Evolutionary conservation across 169 alveolate genomes (phyloP).

Genomic region (Ichthyophthirius multifiliis): DNA sequence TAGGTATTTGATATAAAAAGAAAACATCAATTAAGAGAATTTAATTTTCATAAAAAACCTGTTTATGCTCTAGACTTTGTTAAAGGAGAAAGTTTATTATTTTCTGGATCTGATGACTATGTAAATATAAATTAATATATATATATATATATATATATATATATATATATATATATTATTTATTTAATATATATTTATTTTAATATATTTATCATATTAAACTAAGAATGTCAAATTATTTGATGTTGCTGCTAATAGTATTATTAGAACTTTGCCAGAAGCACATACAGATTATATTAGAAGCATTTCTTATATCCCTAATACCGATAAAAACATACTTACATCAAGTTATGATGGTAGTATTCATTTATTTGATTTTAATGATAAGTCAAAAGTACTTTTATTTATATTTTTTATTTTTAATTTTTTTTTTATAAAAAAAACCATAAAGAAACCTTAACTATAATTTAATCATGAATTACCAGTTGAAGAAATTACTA

Average conservation of each 20-base stretch:
- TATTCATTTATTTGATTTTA: constrained; percentile 1
- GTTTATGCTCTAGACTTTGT: not conserved
- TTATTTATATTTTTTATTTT: not conserved
- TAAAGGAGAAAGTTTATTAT: not conserved
- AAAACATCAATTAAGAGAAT: constrained; percentile 6
- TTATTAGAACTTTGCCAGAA: not conserved
- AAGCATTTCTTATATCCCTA: not conserved
- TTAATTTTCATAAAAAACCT: not conserved
- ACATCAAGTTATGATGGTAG: not conserved
- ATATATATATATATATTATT: not conserved
- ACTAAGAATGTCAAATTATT: not conserved
- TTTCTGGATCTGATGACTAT: constrained; percentile 10
- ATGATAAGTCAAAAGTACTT: not conserved
- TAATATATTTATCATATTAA: not conserved
- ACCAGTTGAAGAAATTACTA: constrained; percentile 3
- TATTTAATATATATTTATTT: too few species aligned
- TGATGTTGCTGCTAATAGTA: not conserved
- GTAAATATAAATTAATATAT: not conserved
- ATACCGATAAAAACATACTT: not conserved
- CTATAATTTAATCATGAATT: not conserved
- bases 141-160: not conserved
- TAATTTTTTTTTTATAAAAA: not conserved
- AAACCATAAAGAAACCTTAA: not conserved
- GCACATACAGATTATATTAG: constrained; percentile 15
- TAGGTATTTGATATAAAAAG: not conserved